Base-by-base conservation (phyloP, 2,329 filamentous ascomycete genomes). In the Aspergillus glaucus region DNA sequence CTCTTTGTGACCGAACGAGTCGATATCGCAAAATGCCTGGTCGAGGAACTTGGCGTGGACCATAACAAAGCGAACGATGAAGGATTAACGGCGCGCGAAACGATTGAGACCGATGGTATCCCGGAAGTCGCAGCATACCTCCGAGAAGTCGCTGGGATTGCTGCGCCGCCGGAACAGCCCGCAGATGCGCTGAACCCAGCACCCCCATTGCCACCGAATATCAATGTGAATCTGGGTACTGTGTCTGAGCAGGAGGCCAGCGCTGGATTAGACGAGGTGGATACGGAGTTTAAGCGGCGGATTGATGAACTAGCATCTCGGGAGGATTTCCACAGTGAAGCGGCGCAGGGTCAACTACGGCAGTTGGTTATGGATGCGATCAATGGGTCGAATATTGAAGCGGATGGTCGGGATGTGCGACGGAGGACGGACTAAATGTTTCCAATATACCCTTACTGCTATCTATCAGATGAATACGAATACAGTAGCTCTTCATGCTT, bases 291-390 rank as follows among this genome's bases (percentile, higher is more conserved):
- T 57, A 82, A 86, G 62, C 78, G 86, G 56, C 79, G 88, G 46
- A 97, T 98, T 62, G 90, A 97, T 62, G 87, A 95, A 68, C 72
- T 98, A 51, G 91, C 93, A 2, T 79, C 85, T 32, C 79, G 89
- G 37, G 84, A 86, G 21, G 90, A 97, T 62, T 95, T 96, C 61
- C 77, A 92, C 59, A 86, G 83, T 4, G 84, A 88, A 47, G 82
- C 86, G 51, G 88, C 87, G 3, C 93, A 98, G 69, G 79, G 79
- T 19, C 83, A 91, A 63, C 70, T 98, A 61, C 80, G 90, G 51
- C 79, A 81, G 56, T 73, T 98, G 51, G 83, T 98, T 5, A 80
- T 86, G 55, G 89, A 96, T 60, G 90, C 88, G 2, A 75, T 98
- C 15, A 71, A 78, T 21, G 87, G 83, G 1, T 78, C 88, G 47